A percentile compares a stretch with the other conserved stretches of the same genome.
phyloP scores from a whole-genome alignment of 23 red algal species.

The Pyropia haitanensis region DNA sequence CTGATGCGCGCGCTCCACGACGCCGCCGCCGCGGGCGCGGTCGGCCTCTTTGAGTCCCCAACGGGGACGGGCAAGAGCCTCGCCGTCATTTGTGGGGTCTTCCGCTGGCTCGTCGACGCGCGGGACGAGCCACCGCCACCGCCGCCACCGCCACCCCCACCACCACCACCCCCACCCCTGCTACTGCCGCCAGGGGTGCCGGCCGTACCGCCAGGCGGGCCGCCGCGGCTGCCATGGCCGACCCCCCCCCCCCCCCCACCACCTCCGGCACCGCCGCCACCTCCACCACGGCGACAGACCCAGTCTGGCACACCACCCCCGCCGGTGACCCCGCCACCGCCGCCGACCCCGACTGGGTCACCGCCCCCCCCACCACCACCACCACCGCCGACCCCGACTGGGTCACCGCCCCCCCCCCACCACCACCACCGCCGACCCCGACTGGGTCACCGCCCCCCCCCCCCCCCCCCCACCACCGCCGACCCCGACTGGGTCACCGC shows the following conservation, averaged over 20 bases:
- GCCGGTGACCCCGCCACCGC: no score
- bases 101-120: slow-evolving; percentile 57
- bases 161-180: slow-evolving; percentile 24
- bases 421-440: slow-evolving; percentile 35
- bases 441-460: slow-evolving; percentile 58
- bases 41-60: slow-evolving; percentile 90
- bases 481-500: no score
- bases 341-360: no score
- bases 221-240: no score
- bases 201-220: no score
- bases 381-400: slow-evolving; percentile 64
- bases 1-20: slow-evolving; percentile 60
- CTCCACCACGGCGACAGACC: no score
- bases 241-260: no score
- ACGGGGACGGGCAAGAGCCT: slow-evolving; percentile 97
- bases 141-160: slow-evolving; percentile 22
- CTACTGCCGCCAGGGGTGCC: no score
- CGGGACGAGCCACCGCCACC: background rate
- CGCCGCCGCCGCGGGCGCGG: slow-evolving; percentile 34
- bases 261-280: no score
- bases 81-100: slow-evolving; percentile 71
- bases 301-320: no score
- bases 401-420: slow-evolving; percentile 1
- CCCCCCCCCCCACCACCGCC: background rate
- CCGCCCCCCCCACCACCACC: slow-evolving; percentile 19